phyloP scores from a whole-genome alignment of 257 asterid genomes.

The Datura wrightii region DNA sequence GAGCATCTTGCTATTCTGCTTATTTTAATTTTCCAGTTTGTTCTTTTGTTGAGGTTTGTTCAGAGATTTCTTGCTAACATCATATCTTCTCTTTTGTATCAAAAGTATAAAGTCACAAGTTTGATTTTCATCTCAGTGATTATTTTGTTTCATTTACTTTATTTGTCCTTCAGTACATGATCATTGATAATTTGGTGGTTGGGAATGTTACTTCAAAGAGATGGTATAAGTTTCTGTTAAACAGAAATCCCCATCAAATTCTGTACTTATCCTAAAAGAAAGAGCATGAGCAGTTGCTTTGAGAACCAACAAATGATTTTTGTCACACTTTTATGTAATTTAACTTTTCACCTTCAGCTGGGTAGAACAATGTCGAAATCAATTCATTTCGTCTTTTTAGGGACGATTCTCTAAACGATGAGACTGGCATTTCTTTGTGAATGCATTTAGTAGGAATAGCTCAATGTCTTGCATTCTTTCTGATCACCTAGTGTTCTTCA shows the following conservation, averaged over 20 bases:
- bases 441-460: conserved; percentile 24
- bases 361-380: conserved; percentile 12
- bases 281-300: not conserved
- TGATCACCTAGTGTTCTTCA: conserved; percentile 37
- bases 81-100: conserved; percentile 10
- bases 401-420: conserved; percentile 6
- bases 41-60: not conserved
- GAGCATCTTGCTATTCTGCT: not conserved
- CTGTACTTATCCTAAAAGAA: conserved; percentile 18
- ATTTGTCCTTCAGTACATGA: not conserved
- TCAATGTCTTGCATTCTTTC: conserved; percentile 22
- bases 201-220: not conserved
- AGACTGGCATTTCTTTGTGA: conserved; percentile 18
- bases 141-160: conserved; percentile 22
- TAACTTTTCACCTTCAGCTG: not conserved
- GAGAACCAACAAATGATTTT: not conserved
- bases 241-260: not conserved
- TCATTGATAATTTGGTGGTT: conserved; percentile 12
- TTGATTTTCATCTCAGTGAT: conserved; percentile 14
- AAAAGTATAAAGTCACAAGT: conserved; percentile 4
- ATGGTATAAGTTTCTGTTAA: not conserved
- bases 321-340: not conserved
- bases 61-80: not conserved
- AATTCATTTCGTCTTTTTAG: not conserved
- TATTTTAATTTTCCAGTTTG: not conserved